phyloP scores from a whole-genome alignment of 768 basidiomycete genomes.

The Agrocybe praecox region DNA sequence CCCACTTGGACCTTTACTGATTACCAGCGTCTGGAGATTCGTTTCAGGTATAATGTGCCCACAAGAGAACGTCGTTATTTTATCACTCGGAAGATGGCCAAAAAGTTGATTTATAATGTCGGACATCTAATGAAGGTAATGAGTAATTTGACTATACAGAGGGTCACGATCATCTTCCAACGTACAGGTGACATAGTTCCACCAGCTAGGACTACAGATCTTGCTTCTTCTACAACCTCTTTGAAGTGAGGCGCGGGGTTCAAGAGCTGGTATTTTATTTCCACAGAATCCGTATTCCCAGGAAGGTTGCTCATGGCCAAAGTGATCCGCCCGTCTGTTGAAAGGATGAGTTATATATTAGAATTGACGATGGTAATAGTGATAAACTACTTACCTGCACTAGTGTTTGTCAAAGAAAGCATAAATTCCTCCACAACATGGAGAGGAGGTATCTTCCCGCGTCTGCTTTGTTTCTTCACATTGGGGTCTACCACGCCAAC shows the following conservation, averaged over 20 bases:
- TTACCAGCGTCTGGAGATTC: constrained; percentile 75
- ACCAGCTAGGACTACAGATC: constrained; percentile 89
- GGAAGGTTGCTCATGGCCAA: constrained; percentile 46
- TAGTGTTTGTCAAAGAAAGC: constrained; percentile 73
- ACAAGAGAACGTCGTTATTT: constrained; percentile 84
- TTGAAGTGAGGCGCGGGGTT: constrained; percentile 88
- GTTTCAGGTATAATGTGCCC: constrained; percentile 86
- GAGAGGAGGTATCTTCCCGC: constrained; percentile 68
- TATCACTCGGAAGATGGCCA: constrained; percentile 56
- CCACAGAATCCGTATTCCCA: constrained; percentile 45
- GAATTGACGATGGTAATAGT: no score
- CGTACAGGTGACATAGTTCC: constrained; percentile 98
- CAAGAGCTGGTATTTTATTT: constrained; percentile 88
- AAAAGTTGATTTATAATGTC: constrained; percentile 87
- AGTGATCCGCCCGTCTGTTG: constrained; percentile 76
- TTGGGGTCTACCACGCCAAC: constrained; percentile 11
- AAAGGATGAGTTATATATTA: no score
- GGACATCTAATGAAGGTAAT: constrained; percentile 59
- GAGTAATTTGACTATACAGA: not conserved
- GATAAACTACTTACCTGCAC: no score
- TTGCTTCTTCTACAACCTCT: constrained; percentile 79
- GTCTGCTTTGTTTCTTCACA: constrained; percentile 21
- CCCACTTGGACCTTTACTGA: constrained; percentile 76
- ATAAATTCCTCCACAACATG: constrained; percentile 82
- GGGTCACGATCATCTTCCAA: not conserved